Evolutionary conservation across 129 eudicot species (phyloP).

Genomic region (Centaurea solstitialis): DNA sequence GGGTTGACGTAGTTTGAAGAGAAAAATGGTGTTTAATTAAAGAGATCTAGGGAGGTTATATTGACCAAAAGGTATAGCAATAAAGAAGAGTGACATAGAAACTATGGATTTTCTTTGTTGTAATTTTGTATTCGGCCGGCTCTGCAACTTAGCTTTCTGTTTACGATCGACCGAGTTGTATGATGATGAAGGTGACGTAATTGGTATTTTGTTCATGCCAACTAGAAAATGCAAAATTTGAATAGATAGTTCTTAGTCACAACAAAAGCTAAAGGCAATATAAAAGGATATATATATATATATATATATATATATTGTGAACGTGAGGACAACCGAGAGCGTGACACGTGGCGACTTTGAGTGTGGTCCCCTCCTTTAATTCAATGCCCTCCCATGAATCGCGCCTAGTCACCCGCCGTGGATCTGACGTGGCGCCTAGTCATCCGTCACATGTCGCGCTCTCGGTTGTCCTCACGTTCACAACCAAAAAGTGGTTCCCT

Average conservation of each 20-base stretch:
- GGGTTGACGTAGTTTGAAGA: conserved; percentile 35
- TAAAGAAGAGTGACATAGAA: conserved; percentile 19
- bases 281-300: too few species aligned
- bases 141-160: conserved; percentile 3
- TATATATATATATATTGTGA: too few species aligned
- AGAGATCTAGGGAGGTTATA: conserved; percentile 14
- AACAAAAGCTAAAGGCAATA: not conserved
- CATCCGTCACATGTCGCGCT: too few species aligned
- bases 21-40: conserved; percentile 15
- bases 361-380: too few species aligned
- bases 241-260: conserved; percentile 1
- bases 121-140: conserved; percentile 33
- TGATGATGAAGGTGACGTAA: conserved; percentile 25
- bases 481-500: too few species aligned
- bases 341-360: too few species aligned
- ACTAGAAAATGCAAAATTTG: conserved; percentile 11
- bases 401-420: too few species aligned
- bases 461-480: too few species aligned
- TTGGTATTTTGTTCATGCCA: conserved; percentile 7
- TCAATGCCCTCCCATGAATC: too few species aligned
- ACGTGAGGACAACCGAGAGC: too few species aligned
- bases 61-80: conserved; percentile 27
- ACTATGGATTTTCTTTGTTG: conserved; percentile 26
- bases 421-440: too few species aligned
- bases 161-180: conserved; percentile 7